These are phyloP conservation scores for Sordaria brevicollis DNA, from an alignment of 495 filamentous ascomycete genomes.

Conservation along the genomic window DNA sequence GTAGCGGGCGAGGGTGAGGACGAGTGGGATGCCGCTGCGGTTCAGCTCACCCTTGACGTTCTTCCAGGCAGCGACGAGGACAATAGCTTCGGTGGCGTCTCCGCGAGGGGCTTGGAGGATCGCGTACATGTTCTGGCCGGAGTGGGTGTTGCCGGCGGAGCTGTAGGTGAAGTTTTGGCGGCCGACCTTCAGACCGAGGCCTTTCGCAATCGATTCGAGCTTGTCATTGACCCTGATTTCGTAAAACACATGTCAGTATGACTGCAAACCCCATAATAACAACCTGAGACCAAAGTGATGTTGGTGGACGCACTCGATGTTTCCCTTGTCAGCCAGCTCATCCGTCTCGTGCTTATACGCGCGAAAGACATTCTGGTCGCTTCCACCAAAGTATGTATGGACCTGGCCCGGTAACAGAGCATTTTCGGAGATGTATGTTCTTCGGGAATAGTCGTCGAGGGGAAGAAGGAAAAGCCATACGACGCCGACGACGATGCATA, in stretches of 20 bases:
- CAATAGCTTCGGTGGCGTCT: conserved; percentile 97
- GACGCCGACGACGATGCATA: conserved; percentile 85
- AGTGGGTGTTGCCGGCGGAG: conserved; percentile 62
- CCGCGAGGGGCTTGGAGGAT: conserved; percentile 91
- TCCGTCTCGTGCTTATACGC: conserved; percentile 83
- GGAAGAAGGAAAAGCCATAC: conserved; percentile 90
- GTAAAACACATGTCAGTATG: background rate
- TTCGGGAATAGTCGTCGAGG: conserved; percentile 80
- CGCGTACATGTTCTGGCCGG: conserved; percentile 87
- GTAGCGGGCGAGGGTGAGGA: conserved; percentile 80
- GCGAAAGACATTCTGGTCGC: conserved; percentile 89
- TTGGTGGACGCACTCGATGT: conserved; percentile 31
- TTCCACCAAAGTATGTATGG: conserved; percentile 93
- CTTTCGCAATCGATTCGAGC: conserved; percentile 62
- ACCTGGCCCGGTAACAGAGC: conserved; percentile 92
- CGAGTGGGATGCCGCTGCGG: conserved; percentile 73
- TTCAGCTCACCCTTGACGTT: conserved; percentile 76
- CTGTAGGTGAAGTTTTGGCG: conserved; percentile 67
- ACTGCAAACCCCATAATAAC: background rate
- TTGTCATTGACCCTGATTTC: conserved; percentile 50
- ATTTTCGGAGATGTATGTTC: conserved; percentile 96
- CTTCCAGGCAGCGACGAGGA: conserved; percentile 79
- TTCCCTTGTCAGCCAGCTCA: conserved; percentile 43
- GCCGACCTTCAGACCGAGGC: conserved; percentile 72
- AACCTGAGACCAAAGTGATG: background rate